Base-by-base conservation (phyloP, 2,329 filamentous ascomycete genomes). In the Diaporthe caulivora region DNA sequence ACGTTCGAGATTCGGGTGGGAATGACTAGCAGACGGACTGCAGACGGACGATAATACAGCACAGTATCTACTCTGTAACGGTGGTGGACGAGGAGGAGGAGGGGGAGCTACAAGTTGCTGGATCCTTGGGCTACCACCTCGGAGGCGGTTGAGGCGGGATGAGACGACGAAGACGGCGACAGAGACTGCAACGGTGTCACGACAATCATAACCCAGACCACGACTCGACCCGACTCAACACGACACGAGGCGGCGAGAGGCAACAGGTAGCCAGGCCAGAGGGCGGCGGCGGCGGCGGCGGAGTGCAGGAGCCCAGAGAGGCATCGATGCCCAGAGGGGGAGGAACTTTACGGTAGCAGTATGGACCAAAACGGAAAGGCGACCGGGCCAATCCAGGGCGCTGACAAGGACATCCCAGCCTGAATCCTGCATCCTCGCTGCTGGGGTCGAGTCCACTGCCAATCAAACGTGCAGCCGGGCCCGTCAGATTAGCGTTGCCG, bases 391-490 rank as follows among this genome's bases (percentile, higher is more conserved):
- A 6, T 67, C 47, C 62, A 67, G 31, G 31, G 47, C 31, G 9
- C 3, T 11, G 47, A 40, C 62, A 67, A 13, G 62, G 62, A 67
- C 31, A 21, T 5, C 47, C 62, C 62, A 29, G 62, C 13, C 31
- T 67, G 62, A 44, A 53, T 53, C 47, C 47, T 67, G 47, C 62
- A 18, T 18, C n/a, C 47, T 29, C n/a, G 31, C 62, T 53, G 62
- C 62, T 40, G 62, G 62, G 62, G 62, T 53, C 62, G 47, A 67
- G 62, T 53, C 62, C 62, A 67, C 62, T 67, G 62, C 62, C 62
- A 67, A 67, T 67, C 62, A 67, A 40, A 67, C 31, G 44, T 53
- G 31, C 62, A 67, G 62, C 2, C 29, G 44, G 62, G 29, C 26
- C 62, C 40, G 62, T 51, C 44, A 51, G n/a, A 40, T n/a, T 26